These are phyloP conservation scores for Chrysopogon serrulatus DNA, from an alignment of 176 grass and related monocot genomes.

Conservation along the genomic window DNA sequence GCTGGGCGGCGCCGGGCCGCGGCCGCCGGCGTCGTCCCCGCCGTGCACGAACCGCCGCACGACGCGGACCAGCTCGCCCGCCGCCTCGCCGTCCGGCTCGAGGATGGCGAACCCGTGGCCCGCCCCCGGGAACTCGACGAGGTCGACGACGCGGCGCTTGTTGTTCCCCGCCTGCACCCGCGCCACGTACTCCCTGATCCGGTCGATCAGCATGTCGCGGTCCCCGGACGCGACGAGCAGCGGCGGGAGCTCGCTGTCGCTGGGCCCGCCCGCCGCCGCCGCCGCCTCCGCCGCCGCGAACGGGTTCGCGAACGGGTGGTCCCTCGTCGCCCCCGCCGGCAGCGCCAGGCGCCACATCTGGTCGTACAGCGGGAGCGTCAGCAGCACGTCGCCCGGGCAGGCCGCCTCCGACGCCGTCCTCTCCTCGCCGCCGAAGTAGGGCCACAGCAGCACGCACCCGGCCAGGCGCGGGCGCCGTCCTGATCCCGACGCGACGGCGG, in stretches of 20 bases:
- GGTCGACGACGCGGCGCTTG: background rate
- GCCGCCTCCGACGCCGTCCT: conserved; percentile 29
- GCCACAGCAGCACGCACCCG: conserved; percentile 27
- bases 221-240: conserved; percentile 28
- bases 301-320: conserved; percentile 41
- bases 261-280: background rate
- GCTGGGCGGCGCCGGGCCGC: background rate
- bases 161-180: conserved; percentile 36
- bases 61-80: conserved; percentile 1
- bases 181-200: conserved; percentile 33
- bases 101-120: conserved; percentile 25
- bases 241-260: background rate
- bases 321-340: conserved; percentile 17
- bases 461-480: conserved; percentile 16
- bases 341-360: conserved; percentile 37
- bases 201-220: conserved; percentile 49
- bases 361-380: conserved; percentile 22
- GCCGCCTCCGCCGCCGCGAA: conserved; percentile 23
- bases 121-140: conserved; percentile 22
- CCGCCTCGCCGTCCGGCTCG: conserved; percentile 11
- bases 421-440: conserved; percentile 32
- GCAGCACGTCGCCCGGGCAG: conserved; percentile 2
- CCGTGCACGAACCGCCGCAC: conserved; percentile 9
- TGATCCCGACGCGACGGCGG: conserved; percentile 1
- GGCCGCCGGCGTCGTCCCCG: background rate